These are phyloP conservation scores for Xerocomus amazonicus DNA, from an alignment of 1,284 basidiomycete species.

Conservation along the genomic window DNA sequence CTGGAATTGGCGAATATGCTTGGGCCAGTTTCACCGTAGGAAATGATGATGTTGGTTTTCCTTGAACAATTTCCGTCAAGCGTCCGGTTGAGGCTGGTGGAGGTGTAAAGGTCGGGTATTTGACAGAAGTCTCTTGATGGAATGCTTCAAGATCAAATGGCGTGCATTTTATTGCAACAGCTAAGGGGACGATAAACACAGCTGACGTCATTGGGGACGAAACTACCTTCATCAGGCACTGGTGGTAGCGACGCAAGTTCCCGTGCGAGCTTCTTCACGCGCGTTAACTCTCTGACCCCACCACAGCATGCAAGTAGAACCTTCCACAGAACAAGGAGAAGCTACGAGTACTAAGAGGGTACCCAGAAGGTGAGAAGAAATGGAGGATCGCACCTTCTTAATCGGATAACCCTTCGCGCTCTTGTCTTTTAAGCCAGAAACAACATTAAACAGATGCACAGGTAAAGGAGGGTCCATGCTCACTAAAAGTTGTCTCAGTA, in stretches of 20 bases:
- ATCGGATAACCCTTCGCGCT: conserved; percentile 94
- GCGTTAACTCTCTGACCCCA: conserved; percentile 80
- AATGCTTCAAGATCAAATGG: conserved; percentile 88
- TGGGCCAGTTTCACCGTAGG: conserved; percentile 73
- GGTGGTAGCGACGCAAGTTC: conserved; percentile 74
- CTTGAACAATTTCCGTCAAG: conserved; percentile 21
- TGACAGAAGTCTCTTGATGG: conserved; percentile 83
- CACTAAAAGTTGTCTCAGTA: conserved; percentile 55
- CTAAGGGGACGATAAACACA: conserved; percentile 24
- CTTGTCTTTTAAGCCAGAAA: conserved; percentile 89
- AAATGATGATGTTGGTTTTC: conserved; percentile 40
- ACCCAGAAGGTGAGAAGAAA: background rate
- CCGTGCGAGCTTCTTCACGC: conserved; percentile 83
- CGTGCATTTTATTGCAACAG: conserved; percentile 72
- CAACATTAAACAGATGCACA: conserved; percentile 86
- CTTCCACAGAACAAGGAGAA: conserved; percentile 97
- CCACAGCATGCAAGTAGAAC: conserved; percentile 90
- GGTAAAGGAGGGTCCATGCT: conserved; percentile 92
- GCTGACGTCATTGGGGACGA: background rate
- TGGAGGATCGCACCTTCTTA: conserved; percentile 69
- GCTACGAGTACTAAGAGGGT: conserved; percentile 42
- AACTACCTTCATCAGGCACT: conserved; percentile 59
- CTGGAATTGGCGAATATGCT: conserved; percentile 86
- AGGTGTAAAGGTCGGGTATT: conserved; percentile 89
- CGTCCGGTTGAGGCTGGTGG: conserved; percentile 40